Evolutionary conservation across 1,139 yeast species (phyloP).

Genomic region (Fermentozyma sake): DNA sequence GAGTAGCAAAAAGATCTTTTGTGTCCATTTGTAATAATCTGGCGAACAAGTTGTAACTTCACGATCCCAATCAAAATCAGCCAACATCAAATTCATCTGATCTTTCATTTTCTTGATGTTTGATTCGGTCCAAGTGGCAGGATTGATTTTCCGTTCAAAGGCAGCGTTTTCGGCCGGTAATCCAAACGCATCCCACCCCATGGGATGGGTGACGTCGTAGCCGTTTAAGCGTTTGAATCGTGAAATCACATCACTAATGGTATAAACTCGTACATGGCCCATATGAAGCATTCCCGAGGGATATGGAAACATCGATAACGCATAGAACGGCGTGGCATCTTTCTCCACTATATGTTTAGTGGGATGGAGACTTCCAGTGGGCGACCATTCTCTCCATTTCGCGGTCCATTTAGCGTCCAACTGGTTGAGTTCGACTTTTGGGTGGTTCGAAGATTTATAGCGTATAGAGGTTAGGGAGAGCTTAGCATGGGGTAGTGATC

Average conservation of each 20-base stretch:
- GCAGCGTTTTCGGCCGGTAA: conserved; percentile 98
- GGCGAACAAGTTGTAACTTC: conserved; percentile 87
- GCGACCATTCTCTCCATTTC: conserved; percentile 44
- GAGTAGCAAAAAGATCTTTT: conserved; percentile 70
- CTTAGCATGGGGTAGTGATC: no score
- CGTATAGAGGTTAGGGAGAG: no score
- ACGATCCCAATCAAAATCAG: conserved; percentile 91
- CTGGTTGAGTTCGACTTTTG: conserved; percentile 6
- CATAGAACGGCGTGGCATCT: conserved; percentile 48
- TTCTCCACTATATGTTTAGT: conserved; percentile 24
- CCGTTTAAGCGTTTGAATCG: conserved; percentile 78
- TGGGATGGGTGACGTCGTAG: conserved; percentile 79
- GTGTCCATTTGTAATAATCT: conserved; percentile 90
- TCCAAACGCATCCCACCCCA: conserved; percentile 99
- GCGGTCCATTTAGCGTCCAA: conserved; percentile 50
- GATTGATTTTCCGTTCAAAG: conserved; percentile 73
- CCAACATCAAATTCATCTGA: conserved; percentile 74
- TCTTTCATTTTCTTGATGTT: conserved; percentile 80
- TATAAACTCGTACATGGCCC: conserved; percentile 91
- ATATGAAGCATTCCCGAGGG: conserved; percentile 91
- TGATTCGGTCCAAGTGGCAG: conserved; percentile 73
- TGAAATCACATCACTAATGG: conserved; percentile 81
- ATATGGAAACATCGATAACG: conserved; percentile 89
- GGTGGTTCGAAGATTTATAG: no score
- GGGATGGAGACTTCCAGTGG: conserved; percentile 41